Base-by-base conservation (phyloP, 1,139 yeast species). In the Kurtzmaniella quercitrusa region DNA sequence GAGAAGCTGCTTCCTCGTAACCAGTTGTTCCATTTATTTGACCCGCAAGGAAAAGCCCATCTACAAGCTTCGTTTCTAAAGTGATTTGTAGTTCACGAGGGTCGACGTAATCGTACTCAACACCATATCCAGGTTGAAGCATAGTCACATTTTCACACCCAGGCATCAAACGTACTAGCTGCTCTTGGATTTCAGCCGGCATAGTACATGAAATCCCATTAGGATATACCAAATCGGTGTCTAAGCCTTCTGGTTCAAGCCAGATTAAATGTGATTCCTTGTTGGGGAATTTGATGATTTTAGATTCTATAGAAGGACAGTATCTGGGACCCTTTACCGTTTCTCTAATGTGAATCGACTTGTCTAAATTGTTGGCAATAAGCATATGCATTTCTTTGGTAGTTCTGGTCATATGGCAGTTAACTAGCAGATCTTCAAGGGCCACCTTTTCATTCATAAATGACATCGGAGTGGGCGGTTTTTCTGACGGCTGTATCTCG, bases 11-110 rank as follows among this genome's bases (percentile, higher is more conserved):
- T 60, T 94, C 99, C 65, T 94, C 99, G 56, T 94, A 94, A 0
- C 99, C 99, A 0, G 99, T 94, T 1, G 99, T 94, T 38, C 99
- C 99, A 59, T 94, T 94, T 38, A 94, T 94, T 63, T 94, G 99
- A 1, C 99, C 99, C 0, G 98, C 99, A 43, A 94, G 70, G 57
- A 68, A 94, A 38, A 94, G 66, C 0, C 98, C 98, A 15, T 74
- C 67, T 1, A 94, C 81, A 5, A 79, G 64, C 56, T 88, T 90
- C 0, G 98, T 89, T 59, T 93, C 96, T 39, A 94, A 63, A 0
- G 95, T 86, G 41, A 74, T 75, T 43, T 75, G 73, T 44, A 94
- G 71, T 56, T 91, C 97, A 49, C 96, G 74, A 2, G 99, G 98
- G 57, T 93, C 97, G 21, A 94, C 84, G 60, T 88, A 93, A 60